phyloP scores from a whole-genome alignment of 2,329 filamentous ascomycete species.

The Penicillium sp. region DNA sequence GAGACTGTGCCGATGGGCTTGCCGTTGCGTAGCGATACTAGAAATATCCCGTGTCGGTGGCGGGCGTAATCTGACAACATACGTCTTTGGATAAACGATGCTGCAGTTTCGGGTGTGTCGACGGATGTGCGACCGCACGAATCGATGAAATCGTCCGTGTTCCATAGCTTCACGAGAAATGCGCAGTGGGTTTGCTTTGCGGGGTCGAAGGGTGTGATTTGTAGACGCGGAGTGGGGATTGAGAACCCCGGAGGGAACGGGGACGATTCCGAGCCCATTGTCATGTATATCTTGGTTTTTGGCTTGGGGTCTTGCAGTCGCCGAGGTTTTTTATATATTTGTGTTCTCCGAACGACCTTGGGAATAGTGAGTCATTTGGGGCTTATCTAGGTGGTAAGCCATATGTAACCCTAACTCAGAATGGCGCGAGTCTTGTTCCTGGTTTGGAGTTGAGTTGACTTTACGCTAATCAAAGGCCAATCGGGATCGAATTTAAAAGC shows the following conservation, averaged over 20 bases:
- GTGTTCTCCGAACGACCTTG: too few relatives aligned
- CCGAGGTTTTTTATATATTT: too few relatives aligned
- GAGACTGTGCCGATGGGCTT: conserved; percentile 18
- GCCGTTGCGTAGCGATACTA: conserved; percentile 7
- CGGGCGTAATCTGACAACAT: conserved; percentile 5
- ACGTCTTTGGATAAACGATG: conserved; percentile 8
- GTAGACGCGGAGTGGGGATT: conserved; percentile 15
- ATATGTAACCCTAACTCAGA: too few relatives aligned
- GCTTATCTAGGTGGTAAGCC: too few relatives aligned
- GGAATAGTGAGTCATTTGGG: too few relatives aligned
- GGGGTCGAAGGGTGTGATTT: conserved; percentile 17
- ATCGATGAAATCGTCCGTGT: conserved; percentile 18
- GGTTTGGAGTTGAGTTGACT: too few relatives aligned
- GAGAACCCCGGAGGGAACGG: conserved; percentile 14
- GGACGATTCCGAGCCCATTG: neutral
- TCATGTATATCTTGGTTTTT: too few relatives aligned
- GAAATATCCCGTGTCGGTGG: conserved; percentile 11
- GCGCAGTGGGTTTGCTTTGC: conserved; percentile 9
- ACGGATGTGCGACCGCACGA: conserved; percentile 12
- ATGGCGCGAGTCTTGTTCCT: too few relatives aligned
- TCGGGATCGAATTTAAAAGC: too few relatives aligned
- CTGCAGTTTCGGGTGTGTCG: conserved; percentile 7
- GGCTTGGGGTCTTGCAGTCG: too few relatives aligned
- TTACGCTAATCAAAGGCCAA: too few relatives aligned
- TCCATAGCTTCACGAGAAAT: conserved; percentile 20